Evolutionary conservation across 2,329 filamentous ascomycete genomes (phyloP), one percentile per base, ranked within the genome.

Genomic region (Aspergillus fructus): DNA sequence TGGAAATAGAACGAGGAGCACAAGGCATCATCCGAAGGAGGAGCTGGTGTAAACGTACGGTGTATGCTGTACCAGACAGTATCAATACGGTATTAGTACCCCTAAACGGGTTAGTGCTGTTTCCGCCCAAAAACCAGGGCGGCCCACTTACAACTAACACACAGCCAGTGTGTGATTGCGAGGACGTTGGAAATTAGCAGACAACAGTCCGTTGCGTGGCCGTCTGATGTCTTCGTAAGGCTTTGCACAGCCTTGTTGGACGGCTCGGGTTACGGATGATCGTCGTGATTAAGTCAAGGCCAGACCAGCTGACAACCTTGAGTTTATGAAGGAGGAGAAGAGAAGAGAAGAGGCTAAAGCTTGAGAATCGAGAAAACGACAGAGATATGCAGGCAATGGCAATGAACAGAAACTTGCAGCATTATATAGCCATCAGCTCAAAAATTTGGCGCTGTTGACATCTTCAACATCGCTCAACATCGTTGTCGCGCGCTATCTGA

Each of bases 401-500:
- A 34, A 13, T 34, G 9, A 13, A 34, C 13, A 34, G 33, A 13
- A 13, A 34, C 33, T 34, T 34, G 9, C 9, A 34, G 11, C 9
- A 13, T 34, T 34, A 34, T 34, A 34, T 34, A 34, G 33, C 33
- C 13, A 13, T 34, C 33, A 11, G 11, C 33, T 34, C 33, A 13
- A 34, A 39, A 3, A n/a, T 52, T 17, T 42, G 24, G 39, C 19
- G 39, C 27, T 39, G 34, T 49, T 17, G 37, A 53, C 17, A 43
- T 46, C 33, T 34, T 11, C 33, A 34, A 13, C 9, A 34, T 34
- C 33, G 33, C 43, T 41, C 43, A 27, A 21, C 49, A 54, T 51
- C 54, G 55, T 60, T 60, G 53, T 60, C 60, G 60, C 60, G 60
- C 60, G 60, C 58, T 33, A 56, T 55, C 55, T 58, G 58, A 56